A percentile compares a stretch with the other conserved stretches of the same genome.
Conservation (phyloP, 345 rosid genomes). For the Eucalyptus caleyi region DNA sequence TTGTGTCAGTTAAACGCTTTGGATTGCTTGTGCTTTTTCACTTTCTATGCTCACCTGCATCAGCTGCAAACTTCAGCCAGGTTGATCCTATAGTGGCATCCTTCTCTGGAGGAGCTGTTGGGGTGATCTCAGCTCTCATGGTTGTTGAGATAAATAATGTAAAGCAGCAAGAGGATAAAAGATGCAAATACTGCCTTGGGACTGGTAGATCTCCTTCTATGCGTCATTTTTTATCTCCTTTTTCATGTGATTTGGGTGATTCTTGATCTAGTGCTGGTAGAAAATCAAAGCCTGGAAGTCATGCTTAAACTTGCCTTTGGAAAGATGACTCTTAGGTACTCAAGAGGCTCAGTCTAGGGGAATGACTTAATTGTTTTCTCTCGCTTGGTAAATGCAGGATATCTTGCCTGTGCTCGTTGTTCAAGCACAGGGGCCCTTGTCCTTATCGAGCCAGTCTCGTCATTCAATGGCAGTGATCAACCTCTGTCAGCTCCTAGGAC, state of each 20-base stretch:
- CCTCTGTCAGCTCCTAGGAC: conserved; percentile 53
- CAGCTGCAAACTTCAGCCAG: conserved; percentile 35
- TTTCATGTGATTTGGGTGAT: neutral
- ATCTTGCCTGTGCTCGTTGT: conserved; percentile 97
- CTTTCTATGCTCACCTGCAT: neutral
- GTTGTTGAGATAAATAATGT: conserved; percentile 95
- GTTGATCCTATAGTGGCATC: conserved; percentile 99
- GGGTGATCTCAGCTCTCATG: conserved; percentile 95
- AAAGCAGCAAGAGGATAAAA: conserved; percentile 84
- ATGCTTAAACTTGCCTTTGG: neutral
- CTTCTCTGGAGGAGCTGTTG: conserved; percentile 97
- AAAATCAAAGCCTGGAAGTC: neutral
- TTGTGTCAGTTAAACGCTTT: neutral
- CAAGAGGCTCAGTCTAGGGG: neutral
- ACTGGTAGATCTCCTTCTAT: conserved; percentile 39
- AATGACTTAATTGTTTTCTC: neutral
- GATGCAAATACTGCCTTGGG: conserved; percentile 99
- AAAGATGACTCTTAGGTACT: neutral
- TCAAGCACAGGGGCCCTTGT: conserved; percentile 70
- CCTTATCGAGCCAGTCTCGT: conserved; percentile 55
- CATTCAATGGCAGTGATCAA: conserved; percentile 29
- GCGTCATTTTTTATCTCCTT: neutral
- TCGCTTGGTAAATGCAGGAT: conserved; percentile 38
- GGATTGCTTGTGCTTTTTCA: neutral
- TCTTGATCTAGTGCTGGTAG: neutral